Evolutionary conservation across 1,284 basidiomycete species (phyloP).

Genomic region (Apiotrichum mycotoxinovorans): DNA sequence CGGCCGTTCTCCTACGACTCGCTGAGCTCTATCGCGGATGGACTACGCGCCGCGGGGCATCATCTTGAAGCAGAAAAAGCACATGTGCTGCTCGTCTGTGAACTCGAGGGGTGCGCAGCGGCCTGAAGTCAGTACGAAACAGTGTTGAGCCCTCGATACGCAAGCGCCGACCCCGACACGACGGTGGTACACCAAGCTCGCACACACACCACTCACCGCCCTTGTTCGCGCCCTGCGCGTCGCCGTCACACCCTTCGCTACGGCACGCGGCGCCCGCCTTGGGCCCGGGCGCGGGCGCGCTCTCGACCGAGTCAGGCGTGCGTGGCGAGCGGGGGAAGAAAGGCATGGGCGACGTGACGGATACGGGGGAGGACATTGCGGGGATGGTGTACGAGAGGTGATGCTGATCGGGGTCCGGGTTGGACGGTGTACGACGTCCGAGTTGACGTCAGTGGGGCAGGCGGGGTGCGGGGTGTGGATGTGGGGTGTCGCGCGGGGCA

Average conservation of each 20-base stretch:
- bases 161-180: no score
- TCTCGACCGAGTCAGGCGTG: neutral
- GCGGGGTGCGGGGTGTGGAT: no score
- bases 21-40: neutral
- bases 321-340: neutral
- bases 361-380: neutral
- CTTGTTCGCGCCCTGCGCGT: neutral
- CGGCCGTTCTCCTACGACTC: neutral
- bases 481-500: no score
- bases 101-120: neutral
- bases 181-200: no score
- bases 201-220: neutral
- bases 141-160: no score
- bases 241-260: neutral
- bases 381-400: no score
- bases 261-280: neutral
- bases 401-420: no score
- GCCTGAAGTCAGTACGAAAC: neutral
- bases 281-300: neutral
- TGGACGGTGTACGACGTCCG: no score
- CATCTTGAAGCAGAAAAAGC: constrained; percentile 1
- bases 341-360: neutral
- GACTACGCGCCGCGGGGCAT: neutral
- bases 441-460: no score
- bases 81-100: neutral